Evolutionary conservation across 2,329 filamentous ascomycete genomes (phyloP).

Genomic region (Cladosporium sp.): DNA sequence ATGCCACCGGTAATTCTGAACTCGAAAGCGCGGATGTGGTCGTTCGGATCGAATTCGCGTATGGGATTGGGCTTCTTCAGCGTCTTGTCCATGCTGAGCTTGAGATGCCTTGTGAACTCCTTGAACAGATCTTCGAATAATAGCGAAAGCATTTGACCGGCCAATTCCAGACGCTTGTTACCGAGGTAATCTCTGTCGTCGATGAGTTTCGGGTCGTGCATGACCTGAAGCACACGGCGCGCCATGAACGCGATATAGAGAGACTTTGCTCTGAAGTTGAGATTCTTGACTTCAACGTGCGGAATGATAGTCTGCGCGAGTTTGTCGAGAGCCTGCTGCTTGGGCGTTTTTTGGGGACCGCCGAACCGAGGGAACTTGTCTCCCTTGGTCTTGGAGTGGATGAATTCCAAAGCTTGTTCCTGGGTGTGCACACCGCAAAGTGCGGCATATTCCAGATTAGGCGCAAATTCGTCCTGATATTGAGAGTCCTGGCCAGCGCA

Average conservation of each 20-base stretch:
- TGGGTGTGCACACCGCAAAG: slow-evolving; percentile 84
- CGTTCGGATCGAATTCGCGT: slow-evolving; percentile 78
- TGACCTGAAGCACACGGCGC: slow-evolving; percentile 88
- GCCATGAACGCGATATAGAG: slow-evolving; percentile 97
- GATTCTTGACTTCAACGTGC: slow-evolving; percentile 82
- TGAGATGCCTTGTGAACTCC: slow-evolving; percentile 81
- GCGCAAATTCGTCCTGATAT: slow-evolving; percentile 90
- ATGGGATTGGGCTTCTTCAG: slow-evolving; percentile 89
- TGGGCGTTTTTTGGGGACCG: slow-evolving; percentile 61
- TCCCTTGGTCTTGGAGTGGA: slow-evolving; percentile 82
- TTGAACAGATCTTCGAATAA: slow-evolving; percentile 98
- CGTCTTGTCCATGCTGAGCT: slow-evolving; percentile 90
- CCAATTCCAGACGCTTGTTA: slow-evolving; percentile 92
- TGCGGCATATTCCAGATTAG: slow-evolving; percentile 90
- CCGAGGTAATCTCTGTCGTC: slow-evolving; percentile 97
- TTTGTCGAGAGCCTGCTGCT: slow-evolving; percentile 88
- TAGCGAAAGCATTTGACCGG: slow-evolving; percentile 85
- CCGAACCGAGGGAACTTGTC: slow-evolving; percentile 53
- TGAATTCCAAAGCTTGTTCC: slow-evolving; percentile 89
- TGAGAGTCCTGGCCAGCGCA: slow-evolving; percentile 79
- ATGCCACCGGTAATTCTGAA: slow-evolving; percentile 86
- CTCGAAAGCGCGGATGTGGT: slow-evolving; percentile 76
- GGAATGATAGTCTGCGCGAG: slow-evolving; percentile 89
- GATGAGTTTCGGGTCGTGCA: slow-evolving; percentile 79
- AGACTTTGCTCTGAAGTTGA: slow-evolving; percentile 95